Percentiles rank a stretch among this genome's conserved stretches.
Conservation (phyloP, 2,329 filamentous ascomycete species). For the Penicillium sp. region DNA sequence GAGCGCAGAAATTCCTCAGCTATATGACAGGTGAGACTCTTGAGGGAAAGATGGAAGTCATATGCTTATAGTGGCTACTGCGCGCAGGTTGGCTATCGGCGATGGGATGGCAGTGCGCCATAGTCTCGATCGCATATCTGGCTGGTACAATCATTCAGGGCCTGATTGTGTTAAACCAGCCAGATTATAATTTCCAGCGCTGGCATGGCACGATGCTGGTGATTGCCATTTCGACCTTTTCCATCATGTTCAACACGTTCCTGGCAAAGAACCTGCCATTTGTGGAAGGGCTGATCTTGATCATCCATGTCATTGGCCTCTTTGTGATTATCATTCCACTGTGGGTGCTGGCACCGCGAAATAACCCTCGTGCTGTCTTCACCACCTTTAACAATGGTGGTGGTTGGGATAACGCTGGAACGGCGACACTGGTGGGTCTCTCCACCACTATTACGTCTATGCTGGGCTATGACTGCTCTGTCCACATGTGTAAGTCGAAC, state of each 20-base stretch:
- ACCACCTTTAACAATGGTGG: conserved; percentile 41
- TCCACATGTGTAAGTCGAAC: conserved; percentile 43
- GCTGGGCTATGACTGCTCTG: conserved; percentile 42
- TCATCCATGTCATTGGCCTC: conserved; percentile 42
- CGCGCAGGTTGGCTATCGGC: conserved; percentile 40
- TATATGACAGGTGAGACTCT: conserved; percentile 40
- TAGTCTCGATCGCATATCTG: conserved; percentile 43
- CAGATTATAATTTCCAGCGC: conserved; percentile 37
- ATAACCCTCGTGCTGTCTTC: conserved; percentile 37
- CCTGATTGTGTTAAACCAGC: conserved; percentile 43
- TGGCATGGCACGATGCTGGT: conserved; percentile 47
- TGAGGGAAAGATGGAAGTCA: too few species aligned
- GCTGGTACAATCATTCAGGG: conserved; percentile 46
- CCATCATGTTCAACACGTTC: conserved; percentile 43
- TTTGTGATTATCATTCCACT: conserved; percentile 44
- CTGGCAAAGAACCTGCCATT: conserved; percentile 37
- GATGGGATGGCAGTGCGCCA: conserved; percentile 45
- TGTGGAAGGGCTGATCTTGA: conserved; percentile 39
- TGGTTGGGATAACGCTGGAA: conserved; percentile 37
- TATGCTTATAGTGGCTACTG: too few species aligned
- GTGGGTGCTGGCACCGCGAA: conserved; percentile 41
- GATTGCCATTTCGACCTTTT: conserved; percentile 38
- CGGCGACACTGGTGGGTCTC: conserved; percentile 41
- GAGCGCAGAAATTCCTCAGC: conserved; percentile 42
- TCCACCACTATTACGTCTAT: conserved; percentile 40